Evolutionary conservation across 2,329 filamentous ascomycete species (phyloP), one percentile per base, ranked within the genome.

Genomic region (Fusarium buxicola): DNA sequence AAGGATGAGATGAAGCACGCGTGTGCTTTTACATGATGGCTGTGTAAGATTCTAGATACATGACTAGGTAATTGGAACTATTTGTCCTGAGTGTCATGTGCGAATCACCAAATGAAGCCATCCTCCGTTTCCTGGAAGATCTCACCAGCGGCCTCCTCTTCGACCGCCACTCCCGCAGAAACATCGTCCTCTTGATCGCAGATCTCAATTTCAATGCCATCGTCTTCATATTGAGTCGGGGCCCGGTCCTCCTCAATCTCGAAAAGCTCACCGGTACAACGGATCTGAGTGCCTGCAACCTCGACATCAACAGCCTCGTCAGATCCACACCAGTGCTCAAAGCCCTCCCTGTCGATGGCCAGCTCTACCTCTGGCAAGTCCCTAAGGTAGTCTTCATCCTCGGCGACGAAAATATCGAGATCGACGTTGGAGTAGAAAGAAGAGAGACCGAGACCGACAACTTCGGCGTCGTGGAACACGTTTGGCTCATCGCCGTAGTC

Each of bases 281-380:
- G 43, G 1, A 75, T 31, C 4, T 63, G 45, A 8, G 52, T 46
- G 4, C 58, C 70, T 3, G 56, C 53, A 9, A 77, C 56, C 34
- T 75, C 70, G 4, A 76, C 39, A 2, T 75, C 72, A 3, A 76
- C 43, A 3, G 62, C 69, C 0, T 60, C 73, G 0, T 55, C 57
- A 5, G 58, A 34, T 0, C 62, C 63, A 25, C 67, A 70, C n/a
- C 69, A 60, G 10, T 58, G 40, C 43, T 72, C 70, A 12, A 67
- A 76, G 0, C 47, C 60, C 2, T 71, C 66, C 6, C 66, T 46
- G 8, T 77, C 73, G 4, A 77, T 45, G 1, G 64, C 63, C 13
- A 77, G 40, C 46, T 77, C 75, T 30, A 70, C 53, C 44, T 73
- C 70, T 0, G 72, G 74, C 10, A 77, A 43, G 12, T 68, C 50